Evolutionary conservation across 2,329 filamentous ascomycete species (phyloP), one percentile per base, ranked within the genome.

Genomic region (Diaporthe velutina): DNA sequence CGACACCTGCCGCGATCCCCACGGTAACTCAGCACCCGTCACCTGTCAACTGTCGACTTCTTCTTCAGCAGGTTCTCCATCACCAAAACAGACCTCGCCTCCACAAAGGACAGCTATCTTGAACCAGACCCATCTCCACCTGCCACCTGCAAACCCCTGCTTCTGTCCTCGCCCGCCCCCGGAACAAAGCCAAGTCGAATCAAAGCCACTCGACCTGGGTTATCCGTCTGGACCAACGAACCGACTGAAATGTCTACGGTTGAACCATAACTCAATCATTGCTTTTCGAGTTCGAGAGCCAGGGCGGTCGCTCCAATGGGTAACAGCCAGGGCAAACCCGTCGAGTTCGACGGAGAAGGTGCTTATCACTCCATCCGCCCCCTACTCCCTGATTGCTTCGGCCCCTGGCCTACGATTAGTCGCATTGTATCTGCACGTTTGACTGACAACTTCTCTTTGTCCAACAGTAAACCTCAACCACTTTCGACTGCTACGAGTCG

Each of bases 291-390:
- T 66, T 74, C 61, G 73, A 73, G 60, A 76, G 73, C 68, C 64
- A 71, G 70, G 75, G 73, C 73, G 70, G 73, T 74, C 73, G 75
- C 75, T 74, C 73, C 73, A 76, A 98, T 98, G 96, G 96, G 96
- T 83, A 98, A 98, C 87, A 94, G 93, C 83, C 95, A 96, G 86
- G 96, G 96, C 85, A 98, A 98, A 85, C 95, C 94, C 85, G 91
- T 98, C 87, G 93, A 95, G 84, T 93, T 96, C 86, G 94, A 93
- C 86, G 96, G 98, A 87, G 94, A 98, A 93, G 94, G 95, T 98
- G 88, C 81, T 91, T 87, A 76, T 70, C 48, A 57, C 52, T 57
- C 52, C 42, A 50, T 45, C 25, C 55, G 6, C n/a, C 33, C 40
- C 67, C 25, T 28, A 60, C 35, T n/a, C 25, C 35, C 12, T 40